These are phyloP conservation scores for Tetrastigma voinierianum DNA, from an alignment of 164 flowering plant genomes.

Conservation along the genomic window DNA sequence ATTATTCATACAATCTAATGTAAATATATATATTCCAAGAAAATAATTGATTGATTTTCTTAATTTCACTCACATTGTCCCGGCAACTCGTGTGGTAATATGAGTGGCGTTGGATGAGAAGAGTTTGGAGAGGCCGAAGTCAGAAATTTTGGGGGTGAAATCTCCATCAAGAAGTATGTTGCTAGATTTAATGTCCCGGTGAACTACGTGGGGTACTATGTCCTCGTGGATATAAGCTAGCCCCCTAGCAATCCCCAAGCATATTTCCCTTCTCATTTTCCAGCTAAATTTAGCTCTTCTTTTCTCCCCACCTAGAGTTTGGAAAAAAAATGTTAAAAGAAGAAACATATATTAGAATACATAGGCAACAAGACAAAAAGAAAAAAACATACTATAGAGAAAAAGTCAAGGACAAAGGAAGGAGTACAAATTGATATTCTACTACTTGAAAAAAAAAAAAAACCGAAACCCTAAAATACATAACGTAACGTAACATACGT, in stretches of 20 bases:
- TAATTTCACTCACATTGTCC: constrained; percentile 32
- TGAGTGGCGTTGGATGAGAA: constrained; percentile 22
- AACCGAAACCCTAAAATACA: too few relatives aligned
- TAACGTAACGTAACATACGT: too few relatives aligned
- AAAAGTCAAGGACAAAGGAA: too few relatives aligned
- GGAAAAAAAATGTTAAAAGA: too few relatives aligned
- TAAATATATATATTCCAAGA: too few relatives aligned
- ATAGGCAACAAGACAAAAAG: too few relatives aligned
- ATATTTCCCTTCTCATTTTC: constrained; percentile 20
- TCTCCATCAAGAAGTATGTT: constrained; percentile 37
- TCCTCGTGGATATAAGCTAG: constrained; percentile 36
- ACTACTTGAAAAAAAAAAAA: too few relatives aligned
- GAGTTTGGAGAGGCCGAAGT: constrained; percentile 39
- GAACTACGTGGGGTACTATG: constrained; percentile 30
- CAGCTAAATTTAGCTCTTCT: constrained; percentile 17
- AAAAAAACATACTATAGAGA: too few relatives aligned
- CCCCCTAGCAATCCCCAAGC: constrained; percentile 30
- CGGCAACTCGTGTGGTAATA: constrained; percentile 38
- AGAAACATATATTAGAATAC: too few relatives aligned
- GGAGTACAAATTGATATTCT: too few relatives aligned
- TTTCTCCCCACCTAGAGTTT: constrained; percentile 12
- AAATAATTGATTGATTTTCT: too few relatives aligned
- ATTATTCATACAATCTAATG: too few relatives aligned
- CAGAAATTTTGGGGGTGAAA: constrained; percentile 31
- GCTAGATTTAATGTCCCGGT: constrained; percentile 38